Percentiles rank a stretch among this genome's conserved stretches.
Conservation (phyloP, 805 yeast species). For the Henningerozyma blattae region DNA sequence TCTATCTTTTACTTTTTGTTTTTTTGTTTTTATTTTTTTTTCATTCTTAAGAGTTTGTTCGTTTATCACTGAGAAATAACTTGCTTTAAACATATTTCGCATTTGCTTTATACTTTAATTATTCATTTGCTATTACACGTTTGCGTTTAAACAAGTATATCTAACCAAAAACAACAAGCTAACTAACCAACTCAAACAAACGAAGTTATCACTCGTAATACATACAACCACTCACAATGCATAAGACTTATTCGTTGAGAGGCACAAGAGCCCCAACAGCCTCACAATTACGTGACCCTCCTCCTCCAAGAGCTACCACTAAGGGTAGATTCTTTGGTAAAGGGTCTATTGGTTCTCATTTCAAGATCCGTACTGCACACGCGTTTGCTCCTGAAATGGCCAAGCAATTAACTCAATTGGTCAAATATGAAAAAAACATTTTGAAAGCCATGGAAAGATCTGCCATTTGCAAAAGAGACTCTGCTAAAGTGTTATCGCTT, state of each 20-base stretch:
- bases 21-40: no score
- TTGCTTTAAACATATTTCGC: no score
- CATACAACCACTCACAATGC: no score
- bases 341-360: constrained; percentile 44
- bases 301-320: constrained; percentile 86
- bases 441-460: constrained; percentile 69
- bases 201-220: no score
- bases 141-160: no score
- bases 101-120: no score
- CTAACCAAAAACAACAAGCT: no score
- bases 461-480: constrained; percentile 68
- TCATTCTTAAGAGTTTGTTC: no score
- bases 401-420: constrained; percentile 58
- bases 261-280: constrained; percentile 95
- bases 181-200: no score
- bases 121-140: no score
- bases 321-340: constrained; percentile 81
- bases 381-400: constrained; percentile 72
- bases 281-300: constrained; percentile 82
- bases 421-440: constrained; percentile 73
- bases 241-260: constrained; percentile 96
- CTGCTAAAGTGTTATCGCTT: constrained; percentile 67
- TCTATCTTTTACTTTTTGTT: no score
- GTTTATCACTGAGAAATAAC: no score
- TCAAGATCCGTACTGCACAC: constrained; percentile 54